Conservation (phyloP, 768 basidiomycete genomes). For the Amylocystis lapponica region DNA sequence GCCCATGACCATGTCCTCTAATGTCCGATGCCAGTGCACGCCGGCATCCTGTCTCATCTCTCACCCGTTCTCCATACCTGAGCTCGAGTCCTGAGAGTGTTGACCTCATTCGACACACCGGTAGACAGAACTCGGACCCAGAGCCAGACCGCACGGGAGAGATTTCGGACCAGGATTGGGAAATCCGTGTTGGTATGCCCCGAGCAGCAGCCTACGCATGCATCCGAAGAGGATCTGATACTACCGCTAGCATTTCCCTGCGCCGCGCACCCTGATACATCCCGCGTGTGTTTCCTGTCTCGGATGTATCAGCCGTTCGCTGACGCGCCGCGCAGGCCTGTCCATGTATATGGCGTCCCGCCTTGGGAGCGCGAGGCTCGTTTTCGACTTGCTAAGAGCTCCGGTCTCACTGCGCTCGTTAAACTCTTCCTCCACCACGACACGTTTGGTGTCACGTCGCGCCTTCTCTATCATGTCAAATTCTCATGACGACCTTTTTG, state of each 20-base stretch:
- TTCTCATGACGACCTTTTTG: constrained; percentile 11
- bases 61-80: no score
- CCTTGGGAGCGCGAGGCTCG: no score
- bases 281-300: constrained; percentile 50
- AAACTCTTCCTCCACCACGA: no score
- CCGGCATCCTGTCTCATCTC: no score
- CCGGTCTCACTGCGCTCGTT: no score
- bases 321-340: constrained; percentile 42
- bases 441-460: neutral
- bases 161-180: constrained; percentile 72
- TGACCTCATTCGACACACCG: no score
- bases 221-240: constrained; percentile 22
- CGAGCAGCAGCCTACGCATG: neutral
- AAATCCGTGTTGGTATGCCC: constrained; percentile 66
- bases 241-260: constrained; percentile 16
- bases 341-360: constrained; percentile 67
- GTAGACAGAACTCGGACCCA: neutral
- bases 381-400: no score
- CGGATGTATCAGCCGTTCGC: neutral
- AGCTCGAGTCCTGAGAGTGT: no score
- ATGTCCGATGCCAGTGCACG: no score
- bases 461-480: neutral
- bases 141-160: constrained; percentile 9
- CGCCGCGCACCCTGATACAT: no score
- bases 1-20: no score